Evolutionary conservation across 2,329 filamentous ascomycete species (phyloP), one percentile per base, ranked within the genome.

Genomic region (Parasarocladium wereldwijsianum): DNA sequence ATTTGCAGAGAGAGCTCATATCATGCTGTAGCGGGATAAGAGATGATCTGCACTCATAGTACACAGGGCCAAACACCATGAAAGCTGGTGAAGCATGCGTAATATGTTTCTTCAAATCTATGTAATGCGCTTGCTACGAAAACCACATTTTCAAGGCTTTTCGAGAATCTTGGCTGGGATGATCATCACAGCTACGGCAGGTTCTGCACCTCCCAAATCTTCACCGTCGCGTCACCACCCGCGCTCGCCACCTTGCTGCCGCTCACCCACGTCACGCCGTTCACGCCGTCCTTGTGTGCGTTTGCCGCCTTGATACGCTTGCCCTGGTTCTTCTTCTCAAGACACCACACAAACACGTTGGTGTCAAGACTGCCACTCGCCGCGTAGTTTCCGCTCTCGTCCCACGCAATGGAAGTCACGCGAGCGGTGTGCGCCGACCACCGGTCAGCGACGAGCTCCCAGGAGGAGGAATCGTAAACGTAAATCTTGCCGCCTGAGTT

Each of bases 281-380:
- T 84, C 12, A 96, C 85, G 8, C 90, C 90, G 47, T 96, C 90
- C 58, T 94, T 94, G 58, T 98, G 90, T 29, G 87, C 85, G 47
- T 93, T 93, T 14, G 74, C 57, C 10, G 75, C 77, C 60, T 90
- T 87, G 41, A 92, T 70, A 41, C 87, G 70, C 53, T 81, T 81
- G 3, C 83, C 85, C 1, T 87, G 87, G 44, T 82, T 78, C 37
- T 56, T 65, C 48, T 83, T 81, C 22, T 60, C 64, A 33, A 94
- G 54, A 50, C 83, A 93, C 84, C 90, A 98, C 17, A 93, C 75
- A 49, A 83, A 86, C 13, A 98, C 69, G 45, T 93, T 85, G 0
- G 87, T 94, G 50, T 98, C 90, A 29, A 98, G 58, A 26, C 74
- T 78, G 9, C 86, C 87, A 49, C 81, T 93, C 13, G 74, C 83